phyloP scores from a whole-genome alignment of 2,329 filamentous ascomycete genomes.

The Trichoderma lentiforme region DNA sequence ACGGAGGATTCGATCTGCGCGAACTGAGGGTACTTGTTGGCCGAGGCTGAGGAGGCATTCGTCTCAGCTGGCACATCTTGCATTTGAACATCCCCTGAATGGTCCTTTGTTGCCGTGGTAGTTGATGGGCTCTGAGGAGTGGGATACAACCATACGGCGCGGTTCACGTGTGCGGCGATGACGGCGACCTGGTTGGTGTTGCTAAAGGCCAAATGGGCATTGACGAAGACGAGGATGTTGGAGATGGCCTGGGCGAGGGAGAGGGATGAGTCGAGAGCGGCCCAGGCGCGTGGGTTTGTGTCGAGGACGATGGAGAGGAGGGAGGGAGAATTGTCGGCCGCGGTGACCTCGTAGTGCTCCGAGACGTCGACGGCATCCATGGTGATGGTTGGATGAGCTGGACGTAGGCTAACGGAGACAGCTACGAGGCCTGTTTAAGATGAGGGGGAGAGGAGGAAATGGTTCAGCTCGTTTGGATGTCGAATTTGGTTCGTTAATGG shows the following conservation, averaged over 20 bases:
- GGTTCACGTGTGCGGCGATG: conserved; percentile 82
- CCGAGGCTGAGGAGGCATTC: conserved; percentile 41
- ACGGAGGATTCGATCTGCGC: conserved; percentile 81
- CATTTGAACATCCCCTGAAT: conserved; percentile 58
- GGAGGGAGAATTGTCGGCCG: conserved; percentile 64
- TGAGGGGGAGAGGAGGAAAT: background rate
- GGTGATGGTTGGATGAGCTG: conserved; percentile 24
- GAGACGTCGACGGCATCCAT: conserved; percentile 58
- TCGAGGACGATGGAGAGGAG: conserved; percentile 89
- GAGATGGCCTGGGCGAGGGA: conserved; percentile 82
- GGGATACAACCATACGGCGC: conserved; percentile 88
- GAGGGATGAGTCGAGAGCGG: conserved; percentile 68
- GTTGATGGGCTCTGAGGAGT: conserved; percentile 30
- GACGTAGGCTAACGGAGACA: conserved; percentile 24
- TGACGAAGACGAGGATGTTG: conserved; percentile 90
- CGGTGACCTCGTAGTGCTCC: conserved; percentile 56
- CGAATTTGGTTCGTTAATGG: background rate
- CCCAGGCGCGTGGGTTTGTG: conserved; percentile 95
- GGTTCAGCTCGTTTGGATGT: background rate
- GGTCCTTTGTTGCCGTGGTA: conserved; percentile 23
- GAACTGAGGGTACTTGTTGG: conserved; percentile 94
- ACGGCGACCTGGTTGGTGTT: conserved; percentile 91
- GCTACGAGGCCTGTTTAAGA: conserved; percentile 33
- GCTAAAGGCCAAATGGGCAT: conserved; percentile 91
- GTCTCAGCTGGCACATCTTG: conserved; percentile 39